These are phyloP conservation scores for Boletales sp. DNA, from an alignment of 768 basidiomycete genomes.

Conservation along the genomic window DNA sequence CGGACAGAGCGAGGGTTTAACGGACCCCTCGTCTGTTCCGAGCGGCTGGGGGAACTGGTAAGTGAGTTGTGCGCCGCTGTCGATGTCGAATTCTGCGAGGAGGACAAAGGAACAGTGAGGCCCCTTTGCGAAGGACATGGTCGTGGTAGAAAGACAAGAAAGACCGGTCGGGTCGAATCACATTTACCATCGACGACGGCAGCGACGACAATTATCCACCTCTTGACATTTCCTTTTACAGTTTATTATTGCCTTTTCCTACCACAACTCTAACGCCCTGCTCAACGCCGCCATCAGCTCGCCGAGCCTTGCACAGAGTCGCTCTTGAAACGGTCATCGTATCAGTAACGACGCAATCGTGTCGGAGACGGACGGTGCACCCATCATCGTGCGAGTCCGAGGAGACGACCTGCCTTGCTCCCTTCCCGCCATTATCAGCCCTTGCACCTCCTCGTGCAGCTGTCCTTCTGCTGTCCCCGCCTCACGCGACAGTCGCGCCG, in stretches of 20 bases:
- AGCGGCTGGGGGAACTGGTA: conserved; percentile 96
- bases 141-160: neutral
- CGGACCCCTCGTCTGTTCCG: conserved; percentile 91
- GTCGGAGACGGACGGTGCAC: conserved; percentile 5
- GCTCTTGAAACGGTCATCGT: conserved; percentile 16
- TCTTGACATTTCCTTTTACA: conserved; percentile 28
- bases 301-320: conserved; percentile 16
- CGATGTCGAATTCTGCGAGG: conserved; percentile 98
- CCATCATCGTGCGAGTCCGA: conserved; percentile 11
- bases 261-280: conserved; percentile 22
- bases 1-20: no score
- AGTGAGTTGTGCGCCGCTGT: conserved; percentile 87
- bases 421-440: conserved; percentile 14
- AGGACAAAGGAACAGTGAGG: conserved; percentile 90
- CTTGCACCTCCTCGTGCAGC: conserved; percentile 16
- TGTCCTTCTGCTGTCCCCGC: conserved; percentile 5
- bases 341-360: neutral
- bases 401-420: conserved; percentile 36
- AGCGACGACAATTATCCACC: conserved; percentile 4
- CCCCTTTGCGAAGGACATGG: conserved; percentile 40
- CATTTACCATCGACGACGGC: conserved; percentile 7
- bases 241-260: neutral
- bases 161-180: neutral
- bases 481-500: conserved; percentile 21
- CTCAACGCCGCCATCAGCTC: conserved; percentile 28